Evolutionary conservation across 1,284 basidiomycete genomes (phyloP), one percentile per base, ranked within the genome.

Genomic region (Jaminaea rosea): DNA sequence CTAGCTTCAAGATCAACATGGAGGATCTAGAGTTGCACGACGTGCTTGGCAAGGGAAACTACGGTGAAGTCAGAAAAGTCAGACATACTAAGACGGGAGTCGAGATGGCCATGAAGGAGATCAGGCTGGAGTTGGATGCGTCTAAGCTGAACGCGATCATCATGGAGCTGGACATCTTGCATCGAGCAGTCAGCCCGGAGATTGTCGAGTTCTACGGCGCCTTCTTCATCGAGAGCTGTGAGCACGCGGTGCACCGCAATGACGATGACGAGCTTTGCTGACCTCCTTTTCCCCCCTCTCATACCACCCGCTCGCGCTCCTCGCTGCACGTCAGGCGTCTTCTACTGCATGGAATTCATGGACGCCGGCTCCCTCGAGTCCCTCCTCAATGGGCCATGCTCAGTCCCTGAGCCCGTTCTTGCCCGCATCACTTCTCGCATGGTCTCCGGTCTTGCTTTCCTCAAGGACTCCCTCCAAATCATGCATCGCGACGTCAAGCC

Each of bases 331-430:
- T n/a, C n/a, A n/a, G n/a, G n/a, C 75, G 93, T 98, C 31, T 97
- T 97, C 77, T 97, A 96, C 76, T 97, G 93, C 77, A 97, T 98
- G 91, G 93, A 98, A 78, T 90, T 86, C 76, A 97, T 98, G 93
- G 91, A 98, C 70, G 90, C 88, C 2, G 90, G 92, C 15, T 87
- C 84, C 52, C 79, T 98, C 45, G 93, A 97, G 75, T 90, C 88
- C 59, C 80, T 97, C 0, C 60, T 52, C 36, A 58, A 65, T 28
- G 62, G 65, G 13, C 58, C 58, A 4, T 76, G 77, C 32, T 82
- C 83, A 39, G 83, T 90, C 13, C 88, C 88, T 1, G 90, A 96
- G 75, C 78, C 82, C 41, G 88, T 92, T 1, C 78, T 98, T n/a
- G 84, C 84, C 6, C 80, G 87, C 36, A 88, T 97, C 55, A 85